A percentile compares a stretch with the other conserved stretches of the same genome.
phyloP scores from a whole-genome alignment of 1,284 basidiomycete species.

The Athelia sp. region DNA sequence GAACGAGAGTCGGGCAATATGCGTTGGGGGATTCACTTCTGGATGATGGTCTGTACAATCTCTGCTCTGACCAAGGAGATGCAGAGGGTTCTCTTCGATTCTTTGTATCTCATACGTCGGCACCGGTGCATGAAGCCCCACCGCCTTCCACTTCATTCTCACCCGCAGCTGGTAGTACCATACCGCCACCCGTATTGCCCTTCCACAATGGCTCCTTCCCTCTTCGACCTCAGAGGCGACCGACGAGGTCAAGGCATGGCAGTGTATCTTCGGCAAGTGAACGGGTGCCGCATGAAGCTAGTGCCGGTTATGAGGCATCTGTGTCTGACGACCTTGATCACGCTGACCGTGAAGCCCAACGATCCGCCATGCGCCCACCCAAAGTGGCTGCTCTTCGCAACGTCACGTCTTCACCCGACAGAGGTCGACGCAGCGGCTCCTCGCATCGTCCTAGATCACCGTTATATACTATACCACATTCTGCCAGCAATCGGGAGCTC shows the following conservation, averaged over 20 bases:
- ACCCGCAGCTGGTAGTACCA: constrained; percentile 37
- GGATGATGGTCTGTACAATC: constrained; percentile 62
- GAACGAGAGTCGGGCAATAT: constrained; percentile 76
- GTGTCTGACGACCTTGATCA: constrained; percentile 59
- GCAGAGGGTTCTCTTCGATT: constrained; percentile 76
- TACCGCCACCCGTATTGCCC: constrained; percentile 50
- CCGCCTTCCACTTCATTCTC: constrained; percentile 30
- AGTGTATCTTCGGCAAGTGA: constrained; percentile 70
- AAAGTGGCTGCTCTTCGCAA: constrained; percentile 20
- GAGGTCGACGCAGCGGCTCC: constrained; percentile 18
- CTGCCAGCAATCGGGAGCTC: background rate
- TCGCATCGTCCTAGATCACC: constrained; percentile 15
- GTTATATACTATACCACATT: background rate
- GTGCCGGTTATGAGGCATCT: constrained; percentile 64
- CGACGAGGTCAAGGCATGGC: constrained; percentile 54
- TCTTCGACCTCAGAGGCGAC: constrained; percentile 37
- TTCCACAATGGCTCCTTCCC: constrained; percentile 31
- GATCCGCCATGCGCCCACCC: constrained; percentile 37
- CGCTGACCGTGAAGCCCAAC: constrained; percentile 43
- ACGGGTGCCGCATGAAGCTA: constrained; percentile 42
- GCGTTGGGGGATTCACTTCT: constrained; percentile 68
- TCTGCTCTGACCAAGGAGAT: constrained; percentile 74
- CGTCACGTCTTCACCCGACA: constrained; percentile 20
- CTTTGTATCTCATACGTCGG: constrained; percentile 63
- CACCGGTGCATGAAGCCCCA: constrained; percentile 49